phyloP scores from a whole-genome alignment of 2,329 filamentous ascomycete genomes.

The Myrmaecium sp. region DNA sequence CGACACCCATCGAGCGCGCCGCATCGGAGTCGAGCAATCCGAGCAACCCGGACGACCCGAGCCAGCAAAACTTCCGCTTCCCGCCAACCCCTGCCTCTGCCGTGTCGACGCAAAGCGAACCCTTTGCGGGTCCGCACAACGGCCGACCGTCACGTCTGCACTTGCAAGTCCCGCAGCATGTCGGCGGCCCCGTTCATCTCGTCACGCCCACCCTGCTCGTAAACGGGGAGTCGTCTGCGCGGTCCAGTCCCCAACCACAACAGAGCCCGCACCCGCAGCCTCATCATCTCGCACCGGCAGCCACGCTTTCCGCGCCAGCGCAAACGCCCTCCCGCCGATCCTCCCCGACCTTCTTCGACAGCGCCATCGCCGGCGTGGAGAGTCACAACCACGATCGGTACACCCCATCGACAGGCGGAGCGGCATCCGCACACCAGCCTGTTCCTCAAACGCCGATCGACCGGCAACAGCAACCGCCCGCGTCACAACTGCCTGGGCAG shows the following conservation, averaged over 20 bases:
- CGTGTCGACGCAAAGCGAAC: constrained; percentile 14
- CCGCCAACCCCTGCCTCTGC: constrained; percentile 23
- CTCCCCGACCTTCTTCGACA: constrained; percentile 9
- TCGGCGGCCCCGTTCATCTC: constrained; percentile 42
- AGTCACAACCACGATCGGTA: background rate
- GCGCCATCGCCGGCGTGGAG: constrained; percentile 2
- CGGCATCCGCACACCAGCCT: no score
- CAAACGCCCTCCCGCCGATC: constrained; percentile 8
- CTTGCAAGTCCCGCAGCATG: constrained; percentile 45
- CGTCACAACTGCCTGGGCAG: no score
- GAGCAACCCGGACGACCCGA: constrained; percentile 9
- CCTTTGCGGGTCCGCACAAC: constrained; percentile 8
- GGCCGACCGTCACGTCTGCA: constrained; percentile 23
- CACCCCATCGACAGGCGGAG: background rate
- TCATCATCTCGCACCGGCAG: constrained; percentile 11
- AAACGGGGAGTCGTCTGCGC: constrained; percentile 26
- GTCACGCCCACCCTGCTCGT: constrained; percentile 42
- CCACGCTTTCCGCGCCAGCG: constrained; percentile 5
- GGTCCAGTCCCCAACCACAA: constrained; percentile 3
- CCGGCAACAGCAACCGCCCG: background rate
- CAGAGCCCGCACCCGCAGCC: constrained; percentile 12
- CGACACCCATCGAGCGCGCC: constrained; percentile 28
- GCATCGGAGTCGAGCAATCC: constrained; percentile 15
- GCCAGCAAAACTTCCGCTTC: constrained; percentile 18
- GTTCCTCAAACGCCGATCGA: no score